Conservation (phyloP, 805 yeast genomes). For the Sugiyamaella lignohabitans region DNA sequence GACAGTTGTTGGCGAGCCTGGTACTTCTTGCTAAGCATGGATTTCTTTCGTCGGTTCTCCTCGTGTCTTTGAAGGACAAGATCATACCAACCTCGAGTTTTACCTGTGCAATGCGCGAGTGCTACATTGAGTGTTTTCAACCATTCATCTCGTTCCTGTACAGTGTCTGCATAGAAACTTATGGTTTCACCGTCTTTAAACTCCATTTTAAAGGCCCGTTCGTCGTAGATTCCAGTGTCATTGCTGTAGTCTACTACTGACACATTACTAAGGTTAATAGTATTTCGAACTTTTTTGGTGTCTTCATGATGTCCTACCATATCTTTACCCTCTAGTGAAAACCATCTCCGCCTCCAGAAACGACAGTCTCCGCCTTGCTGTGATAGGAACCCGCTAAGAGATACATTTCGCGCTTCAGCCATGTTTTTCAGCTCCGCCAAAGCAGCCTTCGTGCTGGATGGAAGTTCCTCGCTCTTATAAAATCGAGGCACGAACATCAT, state of each 20-base stretch:
- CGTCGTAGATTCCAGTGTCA: slow-evolving; percentile 48
- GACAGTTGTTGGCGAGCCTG: slow-evolving; percentile 8
- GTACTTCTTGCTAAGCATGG: slow-evolving; percentile 8
- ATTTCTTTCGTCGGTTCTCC: slow-evolving; percentile 7
- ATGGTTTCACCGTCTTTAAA: slow-evolving; percentile 75
- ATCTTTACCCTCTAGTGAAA: slow-evolving; percentile 60
- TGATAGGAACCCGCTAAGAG: slow-evolving; percentile 60
- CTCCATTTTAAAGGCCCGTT: slow-evolving; percentile 64
- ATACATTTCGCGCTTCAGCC: slow-evolving; percentile 26
- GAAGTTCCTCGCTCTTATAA: slow-evolving; percentile 35
- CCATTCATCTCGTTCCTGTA: slow-evolving; percentile 59
- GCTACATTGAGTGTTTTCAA: slow-evolving; percentile 49
- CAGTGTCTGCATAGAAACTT: slow-evolving; percentile 76
- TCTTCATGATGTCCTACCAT: slow-evolving; percentile 71
- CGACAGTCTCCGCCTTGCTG: slow-evolving; percentile 92
- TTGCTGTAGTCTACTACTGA: slow-evolving; percentile 29
- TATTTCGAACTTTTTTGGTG: slow-evolving; percentile 54
- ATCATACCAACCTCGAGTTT: slow-evolving; percentile 15
- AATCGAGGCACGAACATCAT: slow-evolving; percentile 57
- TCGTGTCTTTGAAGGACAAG: slow-evolving; percentile 14
- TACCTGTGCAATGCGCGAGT: slow-evolving; percentile 29
- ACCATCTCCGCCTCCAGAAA: slow-evolving; percentile 65
- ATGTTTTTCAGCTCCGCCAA: slow-evolving; percentile 17
- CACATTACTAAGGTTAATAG: slow-evolving; percentile 63
- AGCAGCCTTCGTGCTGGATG: slow-evolving; percentile 49